phyloP scores from a whole-genome alignment of 768 basidiomycete genomes.

The Boletus vinaceobasis region DNA sequence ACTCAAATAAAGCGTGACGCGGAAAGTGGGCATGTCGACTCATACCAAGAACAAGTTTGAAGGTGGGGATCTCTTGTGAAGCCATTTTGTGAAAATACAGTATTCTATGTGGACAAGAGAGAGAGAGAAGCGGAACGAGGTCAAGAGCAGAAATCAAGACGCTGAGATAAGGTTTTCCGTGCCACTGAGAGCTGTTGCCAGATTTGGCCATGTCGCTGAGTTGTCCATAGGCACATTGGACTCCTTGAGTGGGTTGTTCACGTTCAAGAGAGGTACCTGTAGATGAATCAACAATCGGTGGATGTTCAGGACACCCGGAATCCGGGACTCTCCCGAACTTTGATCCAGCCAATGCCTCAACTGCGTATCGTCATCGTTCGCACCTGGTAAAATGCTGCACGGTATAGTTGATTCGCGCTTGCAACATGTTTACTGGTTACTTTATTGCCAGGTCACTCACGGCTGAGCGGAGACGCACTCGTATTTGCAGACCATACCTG shows the following conservation, averaged over 20 bases:
- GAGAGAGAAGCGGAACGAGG: slow-evolving; percentile 21
- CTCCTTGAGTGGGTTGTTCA: background rate
- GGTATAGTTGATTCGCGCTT: background rate
- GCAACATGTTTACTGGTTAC: background rate
- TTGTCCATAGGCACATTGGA: background rate
- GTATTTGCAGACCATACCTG: background rate
- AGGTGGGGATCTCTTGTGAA: slow-evolving; percentile 61
- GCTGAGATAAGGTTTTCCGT: slow-evolving; percentile 37
- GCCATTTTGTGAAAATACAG: slow-evolving; percentile 39
- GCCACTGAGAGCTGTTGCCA: slow-evolving; percentile 26
- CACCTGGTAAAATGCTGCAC: background rate
- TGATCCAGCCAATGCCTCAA: background rate
- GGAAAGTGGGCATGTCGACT: slow-evolving; percentile 8
- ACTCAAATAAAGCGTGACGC: slow-evolving; percentile 7
- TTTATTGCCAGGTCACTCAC: background rate
- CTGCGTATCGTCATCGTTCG: background rate
- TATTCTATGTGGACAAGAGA: slow-evolving; percentile 22
- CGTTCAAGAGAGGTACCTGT: too few relatives aligned
- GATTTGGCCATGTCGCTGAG: slow-evolving; percentile 20
- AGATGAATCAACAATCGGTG: background rate
- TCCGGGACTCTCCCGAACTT: background rate
- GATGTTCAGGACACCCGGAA: background rate
- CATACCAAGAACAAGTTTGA: slow-evolving; percentile 98
- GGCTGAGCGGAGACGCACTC: background rate
- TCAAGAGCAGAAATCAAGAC: slow-evolving; percentile 33